Evolutionary conservation across 495 filamentous ascomycete species (phyloP).

Genomic region (Neurospora sublineolata): DNA sequence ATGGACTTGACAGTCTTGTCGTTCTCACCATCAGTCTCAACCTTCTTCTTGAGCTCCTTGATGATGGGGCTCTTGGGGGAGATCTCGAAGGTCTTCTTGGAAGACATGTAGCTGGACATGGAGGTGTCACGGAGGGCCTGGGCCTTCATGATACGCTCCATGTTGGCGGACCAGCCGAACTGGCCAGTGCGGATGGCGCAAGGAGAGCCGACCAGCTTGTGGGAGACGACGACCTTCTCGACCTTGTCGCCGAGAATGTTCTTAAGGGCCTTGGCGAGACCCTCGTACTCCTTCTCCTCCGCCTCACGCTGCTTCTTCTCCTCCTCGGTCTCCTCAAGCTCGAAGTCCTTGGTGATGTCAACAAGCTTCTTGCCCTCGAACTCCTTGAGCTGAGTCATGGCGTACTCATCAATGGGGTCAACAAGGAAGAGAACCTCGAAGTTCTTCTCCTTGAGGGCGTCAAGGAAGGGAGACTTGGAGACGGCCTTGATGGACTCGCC

Average conservation of each 20-base stretch:
- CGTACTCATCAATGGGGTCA: conserved; percentile 99
- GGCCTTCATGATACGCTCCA: conserved; percentile 99
- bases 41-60: conserved; percentile 98
- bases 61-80: conserved; percentile 96
- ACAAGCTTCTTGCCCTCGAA: conserved; percentile 99
- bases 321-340: conserved; percentile 98
- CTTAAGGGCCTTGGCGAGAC: conserved; percentile 89
- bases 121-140: conserved; percentile 99
- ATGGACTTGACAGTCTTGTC: conserved; percentile 98
- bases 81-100: conserved; percentile 99
- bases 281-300: conserved; percentile 96
- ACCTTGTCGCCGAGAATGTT: conserved; percentile 98
- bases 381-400: conserved; percentile 99
- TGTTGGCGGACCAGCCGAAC: conserved; percentile 99
- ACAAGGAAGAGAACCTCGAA: conserved; percentile 99
- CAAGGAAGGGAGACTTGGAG: conserved; percentile 94
- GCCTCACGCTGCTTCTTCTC: conserved; percentile 95
- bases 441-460: conserved; percentile 97
- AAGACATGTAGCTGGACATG: conserved; percentile 99
- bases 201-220: conserved; percentile 92
- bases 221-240: conserved; percentile 98
- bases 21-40: conserved; percentile 90
- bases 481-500: conserved; percentile 99
- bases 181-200: conserved; percentile 99
- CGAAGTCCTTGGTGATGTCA: conserved; percentile 99